These are phyloP conservation scores for Hypoxylon perforatum DNA, from an alignment of 495 filamentous ascomycete genomes.

Conservation along the genomic window DNA sequence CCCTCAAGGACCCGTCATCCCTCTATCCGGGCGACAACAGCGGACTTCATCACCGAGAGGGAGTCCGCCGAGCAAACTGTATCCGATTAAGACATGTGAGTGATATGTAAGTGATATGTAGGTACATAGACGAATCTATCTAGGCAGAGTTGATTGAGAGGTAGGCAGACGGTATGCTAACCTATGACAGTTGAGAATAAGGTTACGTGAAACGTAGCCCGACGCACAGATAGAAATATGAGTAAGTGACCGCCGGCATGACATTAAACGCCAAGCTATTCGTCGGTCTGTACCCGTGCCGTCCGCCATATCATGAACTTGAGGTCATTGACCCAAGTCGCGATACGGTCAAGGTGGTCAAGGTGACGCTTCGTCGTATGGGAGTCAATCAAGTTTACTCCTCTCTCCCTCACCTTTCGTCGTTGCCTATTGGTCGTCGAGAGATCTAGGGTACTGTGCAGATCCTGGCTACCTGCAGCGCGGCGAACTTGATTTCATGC, in stretches of 20 bases:
- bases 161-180: no score
- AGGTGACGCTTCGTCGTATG: background rate
- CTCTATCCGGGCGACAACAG: no score
- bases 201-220: conserved; percentile 30
- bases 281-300: conserved; percentile 19
- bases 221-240: conserved; percentile 16
- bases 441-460: conserved; percentile 18
- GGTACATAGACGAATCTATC: background rate
- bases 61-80: no score
- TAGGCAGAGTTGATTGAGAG: no score
- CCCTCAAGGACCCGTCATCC: no score
- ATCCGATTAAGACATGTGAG: no score
- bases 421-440: conserved; percentile 2
- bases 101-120: no score
- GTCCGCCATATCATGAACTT: conserved; percentile 8
- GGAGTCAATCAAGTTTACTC: background rate
- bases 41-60: no score
- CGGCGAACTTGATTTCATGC: conserved; percentile 39
- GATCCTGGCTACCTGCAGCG: conserved; percentile 38
- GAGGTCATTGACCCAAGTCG: background rate
- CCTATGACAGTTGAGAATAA: conserved; percentile 15
- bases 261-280: background rate
- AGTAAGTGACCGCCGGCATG: conserved; percentile 17
- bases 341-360: background rate
- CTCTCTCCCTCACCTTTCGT: background rate